Evolutionary conservation across 805 yeast species (phyloP), one percentile per base, ranked within the genome.

Genomic region (Komagataella mondaviorum): DNA sequence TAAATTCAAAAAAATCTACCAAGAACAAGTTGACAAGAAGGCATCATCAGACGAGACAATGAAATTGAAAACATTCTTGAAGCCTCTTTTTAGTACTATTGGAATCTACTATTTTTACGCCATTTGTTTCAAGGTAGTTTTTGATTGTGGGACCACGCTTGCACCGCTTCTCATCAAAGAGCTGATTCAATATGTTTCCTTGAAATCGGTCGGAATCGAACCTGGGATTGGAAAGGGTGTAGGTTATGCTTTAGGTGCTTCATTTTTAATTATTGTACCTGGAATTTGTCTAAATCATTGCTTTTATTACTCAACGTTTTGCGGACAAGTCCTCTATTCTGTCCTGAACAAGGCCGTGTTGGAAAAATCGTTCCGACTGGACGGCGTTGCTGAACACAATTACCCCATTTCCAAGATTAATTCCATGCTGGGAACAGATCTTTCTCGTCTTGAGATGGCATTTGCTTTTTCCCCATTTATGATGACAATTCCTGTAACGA

Each of bases 401-500:
- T 86, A 68, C 59, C 81, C 95, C 1, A 73, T 79, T 23, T 83
- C 91, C 46, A 79, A 76, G 54, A 75, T 89, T 52, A 86, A 95
- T 30, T 80, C 89, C 7, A 66, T 88, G 63, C 76, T 88, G 63
- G 86, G 93, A 55, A 81, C 95, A 2, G 96, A 89, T 62, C 69
- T 88, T 44, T 76, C 90, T 14, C 78, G 96, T 60, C 73, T 89
- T 39, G 96, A 88, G 64, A 73, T 85, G 56, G 88, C 89, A 6
- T 64, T 81, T n/a, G 79, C 78, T 3, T 83, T 81, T 55, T 80
- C 81, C 59, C 85, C 85, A 4, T 79, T 82, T 59, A 60, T 83
- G 20, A 64, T 83, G 57, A 70, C 80, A 12, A 77, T 86, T 60
- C 88, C 90, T 0, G 69, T 83, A 6, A 75, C 86, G 1, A 65